Conservation (phyloP, 2,329 filamentous ascomycete species). For the Penicillium vulpinum region DNA sequence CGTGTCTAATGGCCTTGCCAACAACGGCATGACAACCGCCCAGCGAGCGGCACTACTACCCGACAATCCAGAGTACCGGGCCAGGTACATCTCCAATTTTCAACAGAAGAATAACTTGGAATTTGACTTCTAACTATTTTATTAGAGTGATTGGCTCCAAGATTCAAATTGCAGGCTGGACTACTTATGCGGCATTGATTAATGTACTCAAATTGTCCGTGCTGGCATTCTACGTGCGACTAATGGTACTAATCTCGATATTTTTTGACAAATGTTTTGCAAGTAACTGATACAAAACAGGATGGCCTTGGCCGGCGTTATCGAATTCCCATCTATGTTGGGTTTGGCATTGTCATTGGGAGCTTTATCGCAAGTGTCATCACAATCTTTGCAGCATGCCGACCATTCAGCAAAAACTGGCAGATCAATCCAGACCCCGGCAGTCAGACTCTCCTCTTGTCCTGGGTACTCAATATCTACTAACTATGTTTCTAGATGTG, state of each 20-base stretch:
- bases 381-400: constrained; percentile 52
- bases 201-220: constrained; percentile 55
- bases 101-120: neutral
- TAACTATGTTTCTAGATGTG: constrained; percentile 30
- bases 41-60: constrained; percentile 47
- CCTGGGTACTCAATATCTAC: neutral
- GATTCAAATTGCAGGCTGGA: constrained; percentile 55
- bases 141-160: constrained; percentile 53
- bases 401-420: constrained; percentile 55
- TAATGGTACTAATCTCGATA: constrained; percentile 40
- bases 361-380: constrained; percentile 51
- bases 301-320: constrained; percentile 27
- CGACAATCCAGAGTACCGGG: constrained; percentile 44
- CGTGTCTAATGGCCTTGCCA: constrained; percentile 52
- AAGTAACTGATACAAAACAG: constrained; percentile 8
- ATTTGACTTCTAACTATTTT: neutral
- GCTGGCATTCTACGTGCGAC: constrained; percentile 54
- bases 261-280: neutral
- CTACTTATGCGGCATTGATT: constrained; percentile 51
- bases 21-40: constrained; percentile 55
- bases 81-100: constrained; percentile 24
- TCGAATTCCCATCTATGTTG: constrained; percentile 47
- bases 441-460: constrained; percentile 39
- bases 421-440: constrained; percentile 60
- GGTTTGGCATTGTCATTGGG: constrained; percentile 48